Evolutionary conservation across 2,329 filamentous ascomycete genomes (phyloP).

Genomic region (Akanthomyces uredinophilus): DNA sequence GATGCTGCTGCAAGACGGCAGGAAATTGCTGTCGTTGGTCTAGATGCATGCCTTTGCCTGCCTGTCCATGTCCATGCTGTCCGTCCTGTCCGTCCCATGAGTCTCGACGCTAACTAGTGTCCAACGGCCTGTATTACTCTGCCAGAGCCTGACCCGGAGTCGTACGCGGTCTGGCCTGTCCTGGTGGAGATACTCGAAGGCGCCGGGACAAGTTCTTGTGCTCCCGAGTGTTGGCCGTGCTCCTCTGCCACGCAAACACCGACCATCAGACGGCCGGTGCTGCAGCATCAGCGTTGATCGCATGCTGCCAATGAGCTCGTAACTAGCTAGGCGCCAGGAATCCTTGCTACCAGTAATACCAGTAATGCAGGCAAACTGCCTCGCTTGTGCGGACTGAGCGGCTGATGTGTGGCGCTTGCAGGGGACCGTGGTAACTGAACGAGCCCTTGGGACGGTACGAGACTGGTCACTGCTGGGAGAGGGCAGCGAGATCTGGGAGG

Average conservation of each 20-base stretch:
- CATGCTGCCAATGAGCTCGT: not conserved
- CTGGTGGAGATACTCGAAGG: not conserved
- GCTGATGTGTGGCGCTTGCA: slow-evolving; percentile 8
- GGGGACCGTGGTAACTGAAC: not conserved
- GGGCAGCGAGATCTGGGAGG: not conserved
- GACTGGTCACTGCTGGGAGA: not conserved
- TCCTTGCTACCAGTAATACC: too few relatives aligned
- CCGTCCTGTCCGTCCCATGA: too few relatives aligned
- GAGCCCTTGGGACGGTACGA: not conserved
- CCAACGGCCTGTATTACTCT: not conserved
- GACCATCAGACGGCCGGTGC: not conserved
- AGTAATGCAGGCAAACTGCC: not conserved
- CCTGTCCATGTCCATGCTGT: too few relatives aligned
- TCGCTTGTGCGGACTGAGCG: slow-evolving; percentile 4
- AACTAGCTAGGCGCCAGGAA: not conserved
- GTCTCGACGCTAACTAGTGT: not conserved
- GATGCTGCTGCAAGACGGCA: slow-evolving; percentile 2
- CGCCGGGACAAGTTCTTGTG: not conserved
- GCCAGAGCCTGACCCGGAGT: not conserved
- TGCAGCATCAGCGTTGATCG: not conserved
- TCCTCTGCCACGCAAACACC: not conserved
- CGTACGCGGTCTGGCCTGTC: not conserved
- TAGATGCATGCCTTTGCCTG: not conserved
- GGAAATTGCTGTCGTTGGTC: not conserved
- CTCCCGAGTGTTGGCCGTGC: not conserved